Percentiles rank a stretch among this genome's conserved stretches.
Evolutionary conservation across 2,329 filamentous ascomycete species (phyloP).

Genomic region (Thielaviopsis ethacetica): DNA sequence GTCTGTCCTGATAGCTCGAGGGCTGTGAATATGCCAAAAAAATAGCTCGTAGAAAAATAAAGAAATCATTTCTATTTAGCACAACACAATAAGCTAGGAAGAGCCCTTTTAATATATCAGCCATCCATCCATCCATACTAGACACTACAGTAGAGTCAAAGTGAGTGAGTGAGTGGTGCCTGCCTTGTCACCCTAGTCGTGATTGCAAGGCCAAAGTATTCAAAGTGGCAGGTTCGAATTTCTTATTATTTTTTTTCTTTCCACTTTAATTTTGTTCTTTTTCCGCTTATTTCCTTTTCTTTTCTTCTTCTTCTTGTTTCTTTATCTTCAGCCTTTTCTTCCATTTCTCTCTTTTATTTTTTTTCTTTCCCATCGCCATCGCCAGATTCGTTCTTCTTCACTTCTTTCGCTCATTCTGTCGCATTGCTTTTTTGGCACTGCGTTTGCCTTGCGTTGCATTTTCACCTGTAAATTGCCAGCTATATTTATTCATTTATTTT

Average conservation of each 20-base stretch:
- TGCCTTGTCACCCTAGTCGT: too few relatives aligned
- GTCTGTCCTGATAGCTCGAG: too few relatives aligned
- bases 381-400: not conserved
- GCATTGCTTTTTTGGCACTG: not conserved
- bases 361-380: not conserved
- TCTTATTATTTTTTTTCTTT: not conserved
- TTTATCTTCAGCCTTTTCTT: not conserved
- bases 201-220: too few relatives aligned
- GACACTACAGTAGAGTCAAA: too few relatives aligned
- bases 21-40: too few relatives aligned
- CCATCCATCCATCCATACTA: too few relatives aligned
- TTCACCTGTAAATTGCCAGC: not conserved
- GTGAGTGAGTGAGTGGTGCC: too few relatives aligned
- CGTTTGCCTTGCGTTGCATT: not conserved
- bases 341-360: not conserved
- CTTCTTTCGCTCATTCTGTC: not conserved
- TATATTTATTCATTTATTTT: not conserved
- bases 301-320: not conserved
- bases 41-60: too few relatives aligned
- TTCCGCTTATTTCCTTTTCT: not conserved
- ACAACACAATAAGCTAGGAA: too few relatives aligned
- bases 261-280: too few relatives aligned
- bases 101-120: too few relatives aligned
- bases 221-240: not conserved
- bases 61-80: too few relatives aligned